phyloP scores from a whole-genome alignment of 2,329 filamentous ascomycete species.

The Kalaharituber pfeilii region DNA sequence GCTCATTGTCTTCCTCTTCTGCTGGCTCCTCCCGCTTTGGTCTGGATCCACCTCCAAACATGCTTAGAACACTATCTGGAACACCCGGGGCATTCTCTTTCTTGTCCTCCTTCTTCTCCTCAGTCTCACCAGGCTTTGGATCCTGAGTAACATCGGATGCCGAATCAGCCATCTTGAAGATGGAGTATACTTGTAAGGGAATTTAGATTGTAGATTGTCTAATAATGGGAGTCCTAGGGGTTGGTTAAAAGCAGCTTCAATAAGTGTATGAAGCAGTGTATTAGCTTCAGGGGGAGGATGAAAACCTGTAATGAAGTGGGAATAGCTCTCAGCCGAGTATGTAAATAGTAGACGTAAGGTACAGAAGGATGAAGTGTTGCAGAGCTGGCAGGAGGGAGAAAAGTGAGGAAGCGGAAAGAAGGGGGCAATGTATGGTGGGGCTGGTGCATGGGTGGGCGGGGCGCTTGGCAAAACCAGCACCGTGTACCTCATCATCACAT shows the following conservation, averaged over 20 bases:
- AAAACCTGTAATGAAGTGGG: neutral
- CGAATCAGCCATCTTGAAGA: neutral
- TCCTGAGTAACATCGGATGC: slow-evolving; percentile 12
- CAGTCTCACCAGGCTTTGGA: slow-evolving; percentile 17
- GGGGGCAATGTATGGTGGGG: slow-evolving; percentile 5
- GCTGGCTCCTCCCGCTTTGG: slow-evolving; percentile 76
- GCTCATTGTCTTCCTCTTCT: slow-evolving; percentile 46
- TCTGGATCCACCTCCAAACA: slow-evolving; percentile 98
- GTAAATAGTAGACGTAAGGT: slow-evolving; percentile 6
- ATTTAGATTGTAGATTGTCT: neutral
- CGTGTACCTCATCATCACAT: neutral
- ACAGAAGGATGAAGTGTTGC: slow-evolving; percentile 6
- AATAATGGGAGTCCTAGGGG: too few species aligned
- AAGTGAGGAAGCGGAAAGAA: slow-evolving; percentile 12
- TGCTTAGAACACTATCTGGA: slow-evolving; percentile 55
- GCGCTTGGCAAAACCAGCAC: neutral
- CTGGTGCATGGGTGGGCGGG: neutral
- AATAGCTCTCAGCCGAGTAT: slow-evolving; percentile 1
- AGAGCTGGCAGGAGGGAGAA: slow-evolving; percentile 9
- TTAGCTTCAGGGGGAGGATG: too few species aligned
- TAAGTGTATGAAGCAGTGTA: neutral
- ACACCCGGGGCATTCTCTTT: slow-evolving; percentile 13
- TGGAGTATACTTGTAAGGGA: neutral
- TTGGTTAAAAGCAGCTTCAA: too few species aligned
- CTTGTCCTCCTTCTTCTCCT: slow-evolving; percentile 15